Base-by-base conservation (phyloP, 2,329 filamentous ascomycete species). In the Hymenoscyphus fraxineus region DNA sequence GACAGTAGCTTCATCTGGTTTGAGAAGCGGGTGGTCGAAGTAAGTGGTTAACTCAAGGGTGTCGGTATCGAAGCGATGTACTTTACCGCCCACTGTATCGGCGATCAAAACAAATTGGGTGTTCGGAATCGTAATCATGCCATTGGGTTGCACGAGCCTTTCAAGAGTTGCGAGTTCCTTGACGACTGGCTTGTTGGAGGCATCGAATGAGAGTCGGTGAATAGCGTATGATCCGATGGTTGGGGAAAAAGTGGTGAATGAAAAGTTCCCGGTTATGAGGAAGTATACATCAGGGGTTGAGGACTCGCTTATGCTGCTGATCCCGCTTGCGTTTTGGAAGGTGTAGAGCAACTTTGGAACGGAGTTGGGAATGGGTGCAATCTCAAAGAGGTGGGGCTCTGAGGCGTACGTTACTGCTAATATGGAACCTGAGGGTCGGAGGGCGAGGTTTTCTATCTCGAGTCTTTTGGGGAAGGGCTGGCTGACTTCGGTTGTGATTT, bases 361-460 rank as follows among this genome's bases (percentile, higher is more conserved):
- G 1, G 68, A 68, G 27, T 65, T 59, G 3, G 68, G 41, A 1
- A 67, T 54, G 0, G 73, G 72, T 22, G 66, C 64, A 60, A 71
- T 71, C 32, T 61, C 40, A 19, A 32, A 65, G 38, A 65, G 40
- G 38, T 41, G 55, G 7, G 63, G 59, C 27, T 51, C 44, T 38
- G 74, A 59, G 3, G 69, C 71, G 13, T 75, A 68, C 35, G 71
- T 66, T 6, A 75, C 76, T 38, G 73, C 61, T 31, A 77, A 68
- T 27, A 76, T 66, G 63, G 73, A 70, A 35, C 75, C 74, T 56
- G 75, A 74, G 19, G 69, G 51, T 35, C 75, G 74, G 38, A 76
- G 69, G 44, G 71, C 75, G 22, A 77, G 69, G 67, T 77, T 78
- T 58, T 78, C 76, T 31, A 75, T 58, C 69, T 72, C 75, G n/a